A percentile compares a stretch with the other conserved stretches of the same genome.
Conservation (phyloP, 805 yeast genomes). For the Naumovozyma baii region DNA sequence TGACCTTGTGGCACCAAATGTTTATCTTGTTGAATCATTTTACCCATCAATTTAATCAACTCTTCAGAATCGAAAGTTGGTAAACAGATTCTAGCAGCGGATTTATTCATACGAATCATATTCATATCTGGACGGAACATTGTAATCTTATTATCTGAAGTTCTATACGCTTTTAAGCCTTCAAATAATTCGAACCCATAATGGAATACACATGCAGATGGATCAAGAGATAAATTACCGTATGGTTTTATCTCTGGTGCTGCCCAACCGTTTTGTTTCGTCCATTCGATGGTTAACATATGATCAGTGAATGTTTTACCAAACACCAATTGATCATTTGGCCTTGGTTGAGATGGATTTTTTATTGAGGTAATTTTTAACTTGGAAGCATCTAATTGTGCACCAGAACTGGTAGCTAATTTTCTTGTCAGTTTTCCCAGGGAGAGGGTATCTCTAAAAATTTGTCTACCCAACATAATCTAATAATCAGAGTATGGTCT, state of each 20-base stretch:
- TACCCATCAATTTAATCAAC: conserved; percentile 63
- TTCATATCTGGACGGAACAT: conserved; percentile 87
- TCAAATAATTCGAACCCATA: conserved; percentile 92
- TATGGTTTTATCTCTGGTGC: conserved; percentile 84
- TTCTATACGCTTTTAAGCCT: conserved; percentile 87
- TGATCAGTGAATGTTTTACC: conserved; percentile 78
- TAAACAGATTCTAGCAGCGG: conserved; percentile 81
- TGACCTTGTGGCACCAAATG: conserved; percentile 72
- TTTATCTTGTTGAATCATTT: conserved; percentile 65
- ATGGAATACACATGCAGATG: conserved; percentile 85
- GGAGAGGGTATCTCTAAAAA: neutral
- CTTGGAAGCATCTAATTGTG: conserved; percentile 47
- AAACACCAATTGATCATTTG: conserved; percentile 56
- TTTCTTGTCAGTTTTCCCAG: neutral
- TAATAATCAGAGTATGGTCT: too few species aligned
- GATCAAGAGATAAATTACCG: conserved; percentile 67
- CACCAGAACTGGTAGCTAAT: conserved; percentile 6
- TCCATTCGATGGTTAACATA: conserved; percentile 84
- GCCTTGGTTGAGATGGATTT: conserved; percentile 44
- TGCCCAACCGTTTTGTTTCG: conserved; percentile 68
- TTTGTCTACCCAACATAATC: conserved; percentile 10
- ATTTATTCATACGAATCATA: conserved; percentile 82
- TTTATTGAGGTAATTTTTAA: conserved; percentile 39
- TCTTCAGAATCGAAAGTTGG: conserved; percentile 79
- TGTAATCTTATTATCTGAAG: conserved; percentile 53